These are phyloP conservation scores for Ceratobasidium sp. DNA, from an alignment of 1,284 basidiomycete genomes.

Conservation along the genomic window DNA sequence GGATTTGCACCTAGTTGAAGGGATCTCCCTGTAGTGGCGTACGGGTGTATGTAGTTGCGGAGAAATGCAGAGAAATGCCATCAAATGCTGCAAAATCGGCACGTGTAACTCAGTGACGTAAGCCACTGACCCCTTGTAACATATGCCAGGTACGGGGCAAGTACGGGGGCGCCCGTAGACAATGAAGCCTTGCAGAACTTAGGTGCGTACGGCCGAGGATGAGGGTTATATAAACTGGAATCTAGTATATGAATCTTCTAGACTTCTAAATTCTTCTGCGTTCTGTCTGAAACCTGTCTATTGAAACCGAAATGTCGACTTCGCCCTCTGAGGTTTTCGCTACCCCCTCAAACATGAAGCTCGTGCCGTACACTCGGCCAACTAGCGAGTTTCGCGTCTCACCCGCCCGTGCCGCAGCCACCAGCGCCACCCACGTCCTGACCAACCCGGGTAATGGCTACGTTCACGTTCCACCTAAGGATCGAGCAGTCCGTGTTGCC, in stretches of 20 bases:
- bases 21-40: background rate
- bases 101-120: background rate
- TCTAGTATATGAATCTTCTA: no score
- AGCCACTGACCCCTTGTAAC: no score
- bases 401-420: background rate
- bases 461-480: background rate
- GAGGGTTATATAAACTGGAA: no score
- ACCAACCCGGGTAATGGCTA: background rate
- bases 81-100: background rate
- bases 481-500: background rate
- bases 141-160: no score
- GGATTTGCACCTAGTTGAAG: background rate
- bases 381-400: background rate
- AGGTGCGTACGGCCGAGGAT: no score
- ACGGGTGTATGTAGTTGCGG: background rate
- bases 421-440: background rate
- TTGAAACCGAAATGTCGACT: background rate
- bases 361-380: background rate
- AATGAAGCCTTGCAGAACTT: no score
- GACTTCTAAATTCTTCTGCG: no score
- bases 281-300: no score
- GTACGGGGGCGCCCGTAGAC: no score
- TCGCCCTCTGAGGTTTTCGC: background rate
- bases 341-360: background rate
- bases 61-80: constrained; percentile 4